Evolutionary conservation across 768 basidiomycete genomes (phyloP).

Genomic region (Aureoboletus auriporus): DNA sequence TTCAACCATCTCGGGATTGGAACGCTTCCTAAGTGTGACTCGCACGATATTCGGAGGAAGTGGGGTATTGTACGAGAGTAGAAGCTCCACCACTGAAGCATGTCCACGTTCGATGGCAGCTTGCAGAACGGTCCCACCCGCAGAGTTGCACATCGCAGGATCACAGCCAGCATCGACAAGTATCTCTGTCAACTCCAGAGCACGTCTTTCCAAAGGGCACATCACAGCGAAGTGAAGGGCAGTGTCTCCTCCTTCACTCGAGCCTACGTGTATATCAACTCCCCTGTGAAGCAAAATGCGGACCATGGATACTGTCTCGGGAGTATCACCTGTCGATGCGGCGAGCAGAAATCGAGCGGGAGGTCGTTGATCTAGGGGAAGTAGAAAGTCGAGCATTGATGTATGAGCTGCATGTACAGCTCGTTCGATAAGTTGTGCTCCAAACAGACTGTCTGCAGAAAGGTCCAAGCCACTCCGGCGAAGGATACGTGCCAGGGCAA

Average conservation of each 20-base stretch:
- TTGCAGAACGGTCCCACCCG: neutral
- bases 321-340: neutral
- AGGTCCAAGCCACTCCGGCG: neutral
- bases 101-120: neutral
- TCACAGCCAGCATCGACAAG: constrained; percentile 3
- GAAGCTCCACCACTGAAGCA: too few relatives aligned
- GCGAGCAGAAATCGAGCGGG: too few relatives aligned
- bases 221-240: neutral
- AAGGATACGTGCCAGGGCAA: neutral
- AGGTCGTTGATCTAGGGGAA: too few relatives aligned
- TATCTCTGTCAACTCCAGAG: neutral
- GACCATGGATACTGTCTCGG: neutral
- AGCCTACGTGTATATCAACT: neutral
- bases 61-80: too few relatives aligned
- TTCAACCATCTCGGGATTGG: too few relatives aligned
- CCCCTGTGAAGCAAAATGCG: constrained; percentile 4
- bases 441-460: neutral
- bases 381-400: too few relatives aligned
- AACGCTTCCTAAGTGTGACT: too few relatives aligned
- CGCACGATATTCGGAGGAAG: too few relatives aligned
- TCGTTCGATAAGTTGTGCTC: neutral
- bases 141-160: neutral
- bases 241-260: neutral
- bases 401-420: neutral
- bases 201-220: neutral